Percentiles rank a stretch among this genome's conserved stretches.
phyloP scores from a whole-genome alignment of 1,284 basidiomycete species.

The Filobasidium uniguttulatum region DNA sequence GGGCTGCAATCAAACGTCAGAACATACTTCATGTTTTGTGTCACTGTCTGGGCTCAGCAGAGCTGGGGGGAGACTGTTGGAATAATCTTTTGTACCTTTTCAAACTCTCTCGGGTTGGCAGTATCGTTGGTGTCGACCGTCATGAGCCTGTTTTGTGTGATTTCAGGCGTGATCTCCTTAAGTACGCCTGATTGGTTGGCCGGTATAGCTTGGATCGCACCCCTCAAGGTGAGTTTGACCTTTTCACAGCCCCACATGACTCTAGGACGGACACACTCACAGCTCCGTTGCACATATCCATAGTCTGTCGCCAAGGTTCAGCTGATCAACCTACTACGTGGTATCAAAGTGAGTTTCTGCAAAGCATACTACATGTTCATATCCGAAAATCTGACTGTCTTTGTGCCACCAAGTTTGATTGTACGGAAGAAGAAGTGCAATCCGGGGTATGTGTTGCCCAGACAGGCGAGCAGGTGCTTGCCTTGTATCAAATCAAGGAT shows the following conservation, averaged over 20 bases:
- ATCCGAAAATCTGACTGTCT: neutral
- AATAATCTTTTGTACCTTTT: constrained; percentile 26
- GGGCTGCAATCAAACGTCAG: constrained; percentile 36
- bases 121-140: constrained; percentile 34
- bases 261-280: constrained; percentile 23
- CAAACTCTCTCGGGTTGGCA: constrained; percentile 24
- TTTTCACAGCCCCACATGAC: constrained; percentile 11
- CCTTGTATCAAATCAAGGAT: constrained; percentile 31
- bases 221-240: neutral
- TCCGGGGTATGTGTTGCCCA: constrained; percentile 36
- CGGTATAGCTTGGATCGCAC: constrained; percentile 6
- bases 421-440: constrained; percentile 26
- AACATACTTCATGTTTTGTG: constrained; percentile 38
- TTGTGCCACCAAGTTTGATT: constrained; percentile 25
- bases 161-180: constrained; percentile 37
- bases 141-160: constrained; percentile 27
- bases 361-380: neutral
- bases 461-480: constrained; percentile 37
- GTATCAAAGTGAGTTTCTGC: constrained; percentile 17
- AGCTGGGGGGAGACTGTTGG: constrained; percentile 36
- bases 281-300: neutral
- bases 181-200: constrained; percentile 36
- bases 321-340: constrained; percentile 39
- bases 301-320: constrained; percentile 19
- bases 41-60: constrained; percentile 34